Conservation (phyloP, 2,329 filamentous ascomycete genomes). For the Colletotrichum salicis region DNA sequence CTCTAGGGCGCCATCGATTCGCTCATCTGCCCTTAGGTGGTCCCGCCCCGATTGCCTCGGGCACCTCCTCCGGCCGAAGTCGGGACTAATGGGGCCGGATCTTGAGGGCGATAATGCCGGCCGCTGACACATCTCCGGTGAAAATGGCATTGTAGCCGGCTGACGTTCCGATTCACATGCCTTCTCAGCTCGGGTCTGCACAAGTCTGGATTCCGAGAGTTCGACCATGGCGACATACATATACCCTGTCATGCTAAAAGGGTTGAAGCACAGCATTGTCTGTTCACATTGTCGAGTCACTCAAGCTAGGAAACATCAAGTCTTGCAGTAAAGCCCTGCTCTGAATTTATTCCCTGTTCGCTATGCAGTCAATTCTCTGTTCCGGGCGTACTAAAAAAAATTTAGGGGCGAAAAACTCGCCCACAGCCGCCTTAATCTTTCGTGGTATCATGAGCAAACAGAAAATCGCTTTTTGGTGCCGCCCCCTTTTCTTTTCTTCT, state of each 20-base stretch:
- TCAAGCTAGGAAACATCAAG: background rate
- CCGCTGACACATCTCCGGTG: background rate
- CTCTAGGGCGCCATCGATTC: conserved; percentile 6
- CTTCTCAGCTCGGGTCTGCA: background rate
- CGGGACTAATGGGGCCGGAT: background rate
- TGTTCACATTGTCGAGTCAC: background rate
- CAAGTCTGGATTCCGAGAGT: background rate
- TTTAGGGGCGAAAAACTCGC: background rate
- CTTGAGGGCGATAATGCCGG: background rate
- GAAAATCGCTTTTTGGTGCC: conserved; percentile 33
- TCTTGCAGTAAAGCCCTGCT: conserved; percentile 1
- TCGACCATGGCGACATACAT: no score
- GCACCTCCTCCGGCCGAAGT: conserved; percentile 4
- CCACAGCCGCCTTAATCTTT: conserved; percentile 1
- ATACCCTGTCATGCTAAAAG: background rate
- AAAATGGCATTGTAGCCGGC: background rate
- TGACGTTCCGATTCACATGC: background rate
- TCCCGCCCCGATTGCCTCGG: conserved; percentile 8
- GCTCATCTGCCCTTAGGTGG: background rate
- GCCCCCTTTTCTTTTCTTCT: conserved; percentile 13
- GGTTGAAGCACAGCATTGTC: background rate
- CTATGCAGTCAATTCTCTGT: conserved; percentile 5
- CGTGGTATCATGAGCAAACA: conserved; percentile 35
- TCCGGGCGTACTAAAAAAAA: background rate
- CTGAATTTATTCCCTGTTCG: conserved; percentile 3